Conservation (phyloP, 495 filamentous ascomycete genomes). For the Penicillium odoratum region DNA sequence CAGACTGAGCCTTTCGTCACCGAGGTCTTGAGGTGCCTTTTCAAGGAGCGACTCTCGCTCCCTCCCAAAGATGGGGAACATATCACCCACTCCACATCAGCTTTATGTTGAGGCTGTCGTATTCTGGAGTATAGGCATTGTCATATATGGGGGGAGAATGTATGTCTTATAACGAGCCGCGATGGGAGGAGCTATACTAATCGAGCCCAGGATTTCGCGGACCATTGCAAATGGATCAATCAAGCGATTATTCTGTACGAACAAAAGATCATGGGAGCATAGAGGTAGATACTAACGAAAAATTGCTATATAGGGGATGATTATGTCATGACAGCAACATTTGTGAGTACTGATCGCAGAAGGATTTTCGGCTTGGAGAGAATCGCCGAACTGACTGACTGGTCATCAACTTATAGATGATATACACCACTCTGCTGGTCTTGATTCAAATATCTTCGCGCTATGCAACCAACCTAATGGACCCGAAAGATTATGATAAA, state of each 20-base stretch:
- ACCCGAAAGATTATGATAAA: constrained; percentile 48
- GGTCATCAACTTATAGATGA: constrained; percentile 27
- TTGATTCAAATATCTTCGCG: constrained; percentile 57
- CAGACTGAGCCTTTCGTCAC: background rate
- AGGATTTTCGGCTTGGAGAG: background rate
- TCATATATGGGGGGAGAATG: constrained; percentile 37
- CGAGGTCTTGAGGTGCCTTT: background rate
- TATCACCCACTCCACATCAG: constrained; percentile 34
- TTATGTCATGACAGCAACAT: constrained; percentile 56
- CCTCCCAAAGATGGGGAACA: constrained; percentile 32
- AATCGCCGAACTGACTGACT: background rate
- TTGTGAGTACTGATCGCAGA: constrained; percentile 36
- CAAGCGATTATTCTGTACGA: constrained; percentile 37
- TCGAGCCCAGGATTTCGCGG: constrained; percentile 25
- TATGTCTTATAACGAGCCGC: constrained; percentile 10
- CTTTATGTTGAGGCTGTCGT: constrained; percentile 33
- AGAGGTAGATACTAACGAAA: background rate
- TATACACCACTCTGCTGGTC: constrained; percentile 56
- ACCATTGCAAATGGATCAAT: constrained; percentile 35
- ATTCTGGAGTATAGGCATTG: constrained; percentile 36
- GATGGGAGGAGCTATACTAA: constrained; percentile 13
- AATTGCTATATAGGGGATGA: constrained; percentile 45
- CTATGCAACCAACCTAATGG: constrained; percentile 59
- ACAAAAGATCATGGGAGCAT: background rate
- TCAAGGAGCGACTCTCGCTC: constrained; percentile 4